Evolutionary conservation across 139 green algal species (phyloP), one percentile per base, ranked within the genome.

Genomic region (Marvania coccoides): DNA sequence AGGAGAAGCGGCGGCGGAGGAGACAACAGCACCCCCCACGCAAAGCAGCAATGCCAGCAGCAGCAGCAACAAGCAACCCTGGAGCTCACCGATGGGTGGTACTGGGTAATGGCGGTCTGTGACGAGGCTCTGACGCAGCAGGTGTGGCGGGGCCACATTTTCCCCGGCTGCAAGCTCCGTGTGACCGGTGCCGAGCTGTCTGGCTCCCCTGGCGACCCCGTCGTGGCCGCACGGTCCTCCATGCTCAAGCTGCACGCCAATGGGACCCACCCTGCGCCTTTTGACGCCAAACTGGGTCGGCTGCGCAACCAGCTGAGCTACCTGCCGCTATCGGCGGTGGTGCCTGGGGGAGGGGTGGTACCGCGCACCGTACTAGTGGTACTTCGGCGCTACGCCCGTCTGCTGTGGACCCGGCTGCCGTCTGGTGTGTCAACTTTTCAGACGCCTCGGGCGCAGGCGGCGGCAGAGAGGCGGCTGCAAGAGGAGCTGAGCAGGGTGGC

Each of bases 21-120:
- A 29, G 31, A 30, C 46, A 6, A 13, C 9, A 24, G 2, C 12
- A 15, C 5, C 0, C 10, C 47, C 0, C 10, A 14, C 1, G 19
- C 28, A 30, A 28, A 24, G 9, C 10, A 33, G 31, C n/a, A n/a
- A n/a, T n/a, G n/a, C n/a, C n/a, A n/a, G n/a, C n/a, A n/a, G n/a
- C n/a, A n/a, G n/a, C n/a, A n/a, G n/a, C n/a, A n/a, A n/a, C n/a
- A n/a, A n/a, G 6, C 12, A 3, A 12, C 29, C 65, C 30, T 91
- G 42, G 69, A 85, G 65, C 70, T 92, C 4, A 91, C 67, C 10
- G 85, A 92, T 61, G 85, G 85, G 4, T 91, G 84, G 84, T 92
- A 92, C 73, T 58, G 59, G 31, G 65, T 90, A 0, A 61, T 60
- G 1, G 83, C 75, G 0, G 14, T 28, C 0, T 40, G 85, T 15